Base-by-base conservation (phyloP, 495 filamentous ascomycete species). In the Aspergillus hancockii region DNA sequence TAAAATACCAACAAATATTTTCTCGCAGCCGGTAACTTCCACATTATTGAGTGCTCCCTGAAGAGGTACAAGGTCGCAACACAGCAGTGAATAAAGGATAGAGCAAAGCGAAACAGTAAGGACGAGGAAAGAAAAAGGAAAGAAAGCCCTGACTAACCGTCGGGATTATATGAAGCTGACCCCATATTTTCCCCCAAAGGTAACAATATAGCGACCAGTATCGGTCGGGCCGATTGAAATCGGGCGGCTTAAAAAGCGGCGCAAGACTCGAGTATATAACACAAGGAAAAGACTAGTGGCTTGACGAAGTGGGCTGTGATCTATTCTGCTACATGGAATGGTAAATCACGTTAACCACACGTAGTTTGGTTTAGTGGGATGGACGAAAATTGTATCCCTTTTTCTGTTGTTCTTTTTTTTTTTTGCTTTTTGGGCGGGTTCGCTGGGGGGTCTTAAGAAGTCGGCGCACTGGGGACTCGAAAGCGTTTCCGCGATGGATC, bases 91-190 rank as follows among this genome's bases (percentile, higher is more conserved):
- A 49, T 22, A 34, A 49, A 19, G 34, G 18, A 41, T 6, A 14
- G 38, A 41, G 12, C 10, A n/a, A n/a, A n/a, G 38, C 3, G 38
- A 45, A 43, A 43, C 19, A n/a, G 38, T n/a, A 34, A 18, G 30
- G 25, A 53, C 16, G 8, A 56, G 47, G 57, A 69, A 63, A 57
- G 65, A 63, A 62, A 72, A 70, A 49, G 30, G 57, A 57, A 61
- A 63, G 51, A 55, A 62, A 59, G 41, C 36, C 55, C 51, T 53
- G 52, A 78, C 75, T 78, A 61, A 78, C 75, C 75, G 74, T 78
- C 75, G 47, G 67, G 65, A 61, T 72, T 71, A 56, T 69, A 71
- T 62, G 69, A 60, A 60, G 65, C 64, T 54, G 75, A 65, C 65
- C 73, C 74, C 75, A 78, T 78, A 63, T 60, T 75, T 66, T 65